Percentiles rank a stretch among this genome's conserved stretches.
Conservation (phyloP, 2,329 filamentous ascomycete species). For the Alternaria atra region DNA sequence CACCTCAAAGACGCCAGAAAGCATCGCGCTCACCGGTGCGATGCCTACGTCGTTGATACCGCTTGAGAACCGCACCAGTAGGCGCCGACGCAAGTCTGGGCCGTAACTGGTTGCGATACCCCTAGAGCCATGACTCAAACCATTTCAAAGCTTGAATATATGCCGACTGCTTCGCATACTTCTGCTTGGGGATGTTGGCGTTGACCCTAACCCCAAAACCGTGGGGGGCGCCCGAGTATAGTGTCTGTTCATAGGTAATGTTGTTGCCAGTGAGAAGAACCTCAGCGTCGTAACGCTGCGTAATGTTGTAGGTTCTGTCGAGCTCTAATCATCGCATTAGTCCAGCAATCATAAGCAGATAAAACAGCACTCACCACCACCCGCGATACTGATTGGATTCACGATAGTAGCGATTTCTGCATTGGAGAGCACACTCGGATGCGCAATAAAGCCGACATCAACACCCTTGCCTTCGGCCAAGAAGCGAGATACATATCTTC, state of each 20-base stretch:
- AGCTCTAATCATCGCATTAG: background rate
- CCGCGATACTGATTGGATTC: constrained; percentile 73
- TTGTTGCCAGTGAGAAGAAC: constrained; percentile 38
- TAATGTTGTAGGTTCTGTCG: background rate
- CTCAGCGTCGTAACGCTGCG: constrained; percentile 25
- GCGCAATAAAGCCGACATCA: constrained; percentile 72
- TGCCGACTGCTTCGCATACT: constrained; percentile 49
- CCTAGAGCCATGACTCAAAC: constrained; percentile 47
- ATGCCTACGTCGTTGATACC: no score
- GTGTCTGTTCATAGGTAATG: constrained; percentile 43
- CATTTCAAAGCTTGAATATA: constrained; percentile 50
- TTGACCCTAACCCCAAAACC: constrained; percentile 49
- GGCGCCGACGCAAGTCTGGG: background rate
- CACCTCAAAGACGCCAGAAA: no score
- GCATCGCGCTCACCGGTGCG: no score
- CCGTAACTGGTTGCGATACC: background rate
- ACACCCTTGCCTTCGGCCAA: constrained; percentile 61
- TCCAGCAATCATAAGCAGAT: background rate
- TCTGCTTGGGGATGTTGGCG: constrained; percentile 38
- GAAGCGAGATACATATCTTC: constrained; percentile 76
- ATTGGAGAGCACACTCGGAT: constrained; percentile 73
- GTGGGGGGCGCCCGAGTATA: constrained; percentile 47
- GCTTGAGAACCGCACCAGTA: no score
- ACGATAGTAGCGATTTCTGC: constrained; percentile 71
- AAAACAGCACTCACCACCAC: constrained; percentile 42